Conservation (phyloP, 73 alveolate genomes). For the Symbiodinium pilosum region DNA sequence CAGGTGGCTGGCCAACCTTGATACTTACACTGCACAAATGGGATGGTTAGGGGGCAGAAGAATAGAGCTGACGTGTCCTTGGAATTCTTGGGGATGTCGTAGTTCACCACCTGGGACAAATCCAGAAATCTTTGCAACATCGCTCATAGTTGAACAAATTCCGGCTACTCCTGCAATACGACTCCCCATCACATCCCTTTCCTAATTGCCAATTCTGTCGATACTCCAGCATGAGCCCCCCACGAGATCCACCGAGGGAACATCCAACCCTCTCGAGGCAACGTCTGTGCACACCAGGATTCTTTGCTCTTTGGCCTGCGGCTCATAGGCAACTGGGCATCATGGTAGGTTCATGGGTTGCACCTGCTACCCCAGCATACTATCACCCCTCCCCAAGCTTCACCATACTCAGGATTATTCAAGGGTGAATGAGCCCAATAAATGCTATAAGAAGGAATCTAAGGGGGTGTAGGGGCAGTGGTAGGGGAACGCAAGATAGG, state of each 20-base stretch:
- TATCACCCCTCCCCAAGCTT: neutral
- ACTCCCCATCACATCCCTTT: neutral
- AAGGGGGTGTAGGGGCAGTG: too few species aligned
- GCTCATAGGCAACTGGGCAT: neutral
- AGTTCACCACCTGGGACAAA: slow-evolving; percentile 95
- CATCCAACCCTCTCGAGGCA: slow-evolving; percentile 99
- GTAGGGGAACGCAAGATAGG: neutral
- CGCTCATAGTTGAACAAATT: neutral
- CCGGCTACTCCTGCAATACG: neutral
- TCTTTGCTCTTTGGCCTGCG: slow-evolving; percentile 96
- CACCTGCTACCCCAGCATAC: neutral
- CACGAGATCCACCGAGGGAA: slow-evolving; percentile 98
- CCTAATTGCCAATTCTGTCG: too few species aligned
- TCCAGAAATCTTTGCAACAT: neutral
- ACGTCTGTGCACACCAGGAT: slow-evolving; percentile 99
- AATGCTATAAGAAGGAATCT: too few species aligned
- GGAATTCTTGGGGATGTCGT: slow-evolving; percentile 97
- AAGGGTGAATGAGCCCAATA: too few species aligned
- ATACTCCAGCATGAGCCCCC: slow-evolving; percentile 95
- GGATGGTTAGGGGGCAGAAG: neutral
- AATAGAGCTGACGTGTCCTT: slow-evolving; percentile 95
- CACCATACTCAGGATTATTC: too few species aligned
- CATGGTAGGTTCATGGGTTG: neutral
- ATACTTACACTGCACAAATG: too few species aligned
- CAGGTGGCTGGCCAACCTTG: too few species aligned